Percentiles rank a stretch among this genome's conserved stretches.
phyloP scores from a whole-genome alignment of 106 monocot species.

The Acorus gramineus region DNA sequence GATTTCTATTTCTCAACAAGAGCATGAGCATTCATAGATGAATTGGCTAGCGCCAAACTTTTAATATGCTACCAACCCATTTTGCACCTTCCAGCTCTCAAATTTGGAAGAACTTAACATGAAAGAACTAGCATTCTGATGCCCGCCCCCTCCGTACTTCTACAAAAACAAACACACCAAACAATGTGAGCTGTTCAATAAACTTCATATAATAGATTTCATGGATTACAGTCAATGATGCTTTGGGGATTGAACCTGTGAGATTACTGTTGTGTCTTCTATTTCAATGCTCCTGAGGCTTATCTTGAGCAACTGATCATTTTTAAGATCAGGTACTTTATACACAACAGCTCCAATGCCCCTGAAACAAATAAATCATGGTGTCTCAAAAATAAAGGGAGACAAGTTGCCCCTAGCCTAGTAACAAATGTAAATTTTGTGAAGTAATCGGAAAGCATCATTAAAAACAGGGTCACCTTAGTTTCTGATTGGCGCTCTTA shows the following conservation, averaged over 20 bases:
- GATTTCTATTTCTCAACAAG: no score
- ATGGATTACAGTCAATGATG: no score
- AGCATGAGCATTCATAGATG: no score
- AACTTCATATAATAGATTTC: no score
- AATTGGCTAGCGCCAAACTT: no score
- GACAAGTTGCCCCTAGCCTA: not conserved
- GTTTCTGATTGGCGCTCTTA: slow-evolving; percentile 42
- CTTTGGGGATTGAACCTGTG: slow-evolving; percentile 18
- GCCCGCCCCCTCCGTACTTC: slow-evolving; percentile 67
- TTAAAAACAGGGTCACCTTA: slow-evolving; percentile 22
- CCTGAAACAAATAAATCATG: slow-evolving; percentile 15
- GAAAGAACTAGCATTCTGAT: slow-evolving; percentile 64
- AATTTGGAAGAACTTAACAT: slow-evolving; percentile 31
- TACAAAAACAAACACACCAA: slow-evolving; percentile 3
- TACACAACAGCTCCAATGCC: slow-evolving; percentile 68
- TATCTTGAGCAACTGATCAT: slow-evolving; percentile 40
- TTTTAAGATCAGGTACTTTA: slow-evolving; percentile 40
- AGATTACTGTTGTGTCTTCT: slow-evolving; percentile 62
- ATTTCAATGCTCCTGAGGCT: slow-evolving; percentile 56
- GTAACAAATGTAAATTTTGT: no score
- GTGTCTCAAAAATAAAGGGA: not conserved
- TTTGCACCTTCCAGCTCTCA: slow-evolving; percentile 47
- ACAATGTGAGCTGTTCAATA: no score
- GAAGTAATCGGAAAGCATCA: no score
- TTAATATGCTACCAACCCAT: not conserved